phyloP scores from a whole-genome alignment of 139 green algal species.

The Nannochloris sp. region DNA sequence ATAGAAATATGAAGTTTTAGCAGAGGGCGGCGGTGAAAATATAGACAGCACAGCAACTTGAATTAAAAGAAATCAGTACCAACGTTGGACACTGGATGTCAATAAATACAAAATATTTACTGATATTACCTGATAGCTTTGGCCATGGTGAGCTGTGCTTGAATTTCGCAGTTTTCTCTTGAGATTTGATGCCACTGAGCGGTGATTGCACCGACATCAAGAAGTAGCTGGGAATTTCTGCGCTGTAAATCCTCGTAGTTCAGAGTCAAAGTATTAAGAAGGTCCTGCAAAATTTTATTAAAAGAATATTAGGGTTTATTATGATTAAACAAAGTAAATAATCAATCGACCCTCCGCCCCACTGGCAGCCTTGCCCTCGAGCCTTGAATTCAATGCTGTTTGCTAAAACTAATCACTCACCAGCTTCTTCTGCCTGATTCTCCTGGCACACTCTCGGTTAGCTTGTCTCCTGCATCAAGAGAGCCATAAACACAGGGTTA shows the following conservation, averaged over 20 bases:
- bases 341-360: too few species aligned
- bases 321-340: neutral
- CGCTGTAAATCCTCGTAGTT: constrained; percentile 5
- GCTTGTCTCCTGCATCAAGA: constrained; percentile 5
- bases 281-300: neutral
- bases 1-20: too few species aligned
- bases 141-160: neutral
- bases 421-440: constrained; percentile 19
- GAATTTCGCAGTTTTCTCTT: neutral
- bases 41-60: too few species aligned
- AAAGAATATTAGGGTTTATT: neutral
- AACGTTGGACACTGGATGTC: too few species aligned
- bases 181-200: neutral
- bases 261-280: neutral
- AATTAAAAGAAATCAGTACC: too few species aligned
- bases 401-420: neutral
- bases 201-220: neutral
- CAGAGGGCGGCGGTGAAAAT: too few species aligned
- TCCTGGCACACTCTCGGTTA: constrained; percentile 18
- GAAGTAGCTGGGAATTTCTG: constrained; percentile 1
- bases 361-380: too few species aligned
- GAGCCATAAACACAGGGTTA: neutral
- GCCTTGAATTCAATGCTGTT: too few species aligned
- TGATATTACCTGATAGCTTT: neutral
- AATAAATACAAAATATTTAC: too few species aligned